phyloP scores from a whole-genome alignment of 2,329 filamentous ascomycete genomes.

The Neopestalotiopsis rosae region DNA sequence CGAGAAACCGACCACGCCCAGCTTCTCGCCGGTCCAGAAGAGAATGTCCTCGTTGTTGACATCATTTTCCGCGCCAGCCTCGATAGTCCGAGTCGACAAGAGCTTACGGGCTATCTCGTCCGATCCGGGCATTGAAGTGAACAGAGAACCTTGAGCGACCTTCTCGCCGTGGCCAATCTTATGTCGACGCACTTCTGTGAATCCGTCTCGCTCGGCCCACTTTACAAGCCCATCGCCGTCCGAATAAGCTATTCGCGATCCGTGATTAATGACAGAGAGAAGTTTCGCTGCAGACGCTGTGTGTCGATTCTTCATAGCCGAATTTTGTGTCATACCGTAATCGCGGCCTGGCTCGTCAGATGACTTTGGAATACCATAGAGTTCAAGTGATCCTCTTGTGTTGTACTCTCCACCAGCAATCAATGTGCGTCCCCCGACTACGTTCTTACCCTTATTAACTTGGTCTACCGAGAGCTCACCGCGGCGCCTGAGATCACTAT shows the following conservation, averaged over 20 bases:
- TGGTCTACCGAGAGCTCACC: conserved; percentile 61
- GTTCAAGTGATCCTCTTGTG: conserved; percentile 84
- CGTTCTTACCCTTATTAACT: conserved; percentile 58
- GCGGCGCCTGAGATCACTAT: conserved; percentile 61
- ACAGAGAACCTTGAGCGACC: conserved; percentile 52
- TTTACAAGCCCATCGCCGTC: conserved; percentile 85
- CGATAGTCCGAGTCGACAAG: conserved; percentile 60
- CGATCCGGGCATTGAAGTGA: conserved; percentile 55
- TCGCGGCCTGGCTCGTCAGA: conserved; percentile 20
- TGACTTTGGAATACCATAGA: conserved; percentile 69
- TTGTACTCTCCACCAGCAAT: conserved; percentile 91
- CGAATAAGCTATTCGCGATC: conserved; percentile 79
- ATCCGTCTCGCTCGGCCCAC: conserved; percentile 89
- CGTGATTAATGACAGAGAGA: conserved; percentile 81
- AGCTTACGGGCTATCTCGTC: conserved; percentile 85
- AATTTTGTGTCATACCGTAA: conserved; percentile 46
- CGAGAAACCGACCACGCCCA: conserved; percentile 75
- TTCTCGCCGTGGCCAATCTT: conserved; percentile 61
- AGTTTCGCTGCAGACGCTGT: conserved; percentile 82
- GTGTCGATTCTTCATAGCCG: conserved; percentile 77
- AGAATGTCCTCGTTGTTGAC: conserved; percentile 72
- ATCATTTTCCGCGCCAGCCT: conserved; percentile 23
- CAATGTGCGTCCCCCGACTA: conserved; percentile 65
- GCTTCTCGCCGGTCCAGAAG: conserved; percentile 85
- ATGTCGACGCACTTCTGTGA: conserved; percentile 61